phyloP scores from a whole-genome alignment of 2,329 filamentous ascomycete species.

The Colletotrichum spinosum region DNA sequence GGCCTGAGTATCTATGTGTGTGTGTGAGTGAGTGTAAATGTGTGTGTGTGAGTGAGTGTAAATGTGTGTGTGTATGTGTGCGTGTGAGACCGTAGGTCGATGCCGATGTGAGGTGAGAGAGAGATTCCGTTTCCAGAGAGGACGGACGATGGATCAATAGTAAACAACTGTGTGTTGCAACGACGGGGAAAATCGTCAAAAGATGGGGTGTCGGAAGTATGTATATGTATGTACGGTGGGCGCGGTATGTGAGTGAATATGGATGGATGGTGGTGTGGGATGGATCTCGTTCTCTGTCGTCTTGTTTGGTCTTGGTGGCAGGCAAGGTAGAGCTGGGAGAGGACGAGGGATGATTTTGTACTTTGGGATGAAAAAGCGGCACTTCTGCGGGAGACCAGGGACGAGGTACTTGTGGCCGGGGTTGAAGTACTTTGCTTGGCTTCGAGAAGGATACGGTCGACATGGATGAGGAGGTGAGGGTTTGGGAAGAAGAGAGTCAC shows the following conservation, averaged over 20 bases:
- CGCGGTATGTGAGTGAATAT: conserved; percentile 25
- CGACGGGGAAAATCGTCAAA: conserved; percentile 26
- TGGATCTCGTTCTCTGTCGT: conserved; percentile 31
- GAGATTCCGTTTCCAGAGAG: neutral
- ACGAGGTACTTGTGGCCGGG: conserved; percentile 36
- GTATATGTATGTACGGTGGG: conserved; percentile 34
- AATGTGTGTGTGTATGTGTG: conserved; percentile 16
- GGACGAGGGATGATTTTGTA: conserved; percentile 34
- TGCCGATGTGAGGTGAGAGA: conserved; percentile 1
- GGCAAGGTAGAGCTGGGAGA: conserved; percentile 34
- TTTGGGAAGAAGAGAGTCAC: conserved; percentile 10
- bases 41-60: conserved; percentile 3
- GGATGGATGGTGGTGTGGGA: conserved; percentile 23
- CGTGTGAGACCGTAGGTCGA: conserved; percentile 14
- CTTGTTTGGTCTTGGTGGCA: conserved; percentile 19
- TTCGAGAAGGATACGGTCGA: conserved; percentile 38
- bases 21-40: conserved; percentile 5
- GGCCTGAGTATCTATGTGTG: conserved; percentile 27
- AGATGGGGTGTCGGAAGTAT: conserved; percentile 35
- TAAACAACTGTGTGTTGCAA: conserved; percentile 39
- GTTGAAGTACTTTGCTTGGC: conserved; percentile 35
- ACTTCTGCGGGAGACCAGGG: conserved; percentile 32
- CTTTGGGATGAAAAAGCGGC: conserved; percentile 29
- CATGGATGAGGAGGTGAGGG: conserved; percentile 27
- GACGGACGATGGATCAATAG: conserved; percentile 37